Evolutionary conservation across 352 stramenopile species (phyloP).

Genomic region (Lagenidium giganteum): DNA sequence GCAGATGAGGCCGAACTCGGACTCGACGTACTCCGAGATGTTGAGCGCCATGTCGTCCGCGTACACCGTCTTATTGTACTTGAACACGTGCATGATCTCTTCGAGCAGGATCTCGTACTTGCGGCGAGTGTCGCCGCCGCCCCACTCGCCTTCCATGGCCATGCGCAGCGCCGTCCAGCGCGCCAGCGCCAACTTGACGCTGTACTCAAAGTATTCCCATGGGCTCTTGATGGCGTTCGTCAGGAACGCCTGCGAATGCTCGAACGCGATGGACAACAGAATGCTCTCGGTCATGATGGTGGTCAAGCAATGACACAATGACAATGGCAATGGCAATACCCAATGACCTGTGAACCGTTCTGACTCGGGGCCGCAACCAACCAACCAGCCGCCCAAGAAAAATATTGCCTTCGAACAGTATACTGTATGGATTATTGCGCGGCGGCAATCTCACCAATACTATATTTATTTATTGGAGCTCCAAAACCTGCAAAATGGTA

Average conservation of each 20-base stretch:
- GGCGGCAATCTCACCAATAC: no score
- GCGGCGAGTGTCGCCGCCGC: slow-evolving; percentile 66
- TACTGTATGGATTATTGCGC: no score
- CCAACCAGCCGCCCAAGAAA: no score
- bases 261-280: slow-evolving; percentile 41
- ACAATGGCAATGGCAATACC: no score
- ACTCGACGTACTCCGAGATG: slow-evolving; percentile 67
- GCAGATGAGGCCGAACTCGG: slow-evolving; percentile 71
- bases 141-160: slow-evolving; percentile 80
- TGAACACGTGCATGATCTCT: slow-evolving; percentile 75
- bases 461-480: no score
- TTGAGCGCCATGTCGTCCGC: slow-evolving; percentile 66
- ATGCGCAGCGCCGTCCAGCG: slow-evolving; percentile 83
- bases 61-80: slow-evolving; percentile 71
- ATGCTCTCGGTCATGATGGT: slow-evolving; percentile 45
- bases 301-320: slow-evolving; percentile 3
- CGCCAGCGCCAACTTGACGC: slow-evolving; percentile 67
- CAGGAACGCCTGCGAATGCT: slow-evolving; percentile 46
- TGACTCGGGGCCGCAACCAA: no score
- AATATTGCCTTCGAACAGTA: no score
- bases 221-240: slow-evolving; percentile 56
- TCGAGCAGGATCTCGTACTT: slow-evolving; percentile 83
- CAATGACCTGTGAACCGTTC: no score
- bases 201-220: slow-evolving; percentile 85
- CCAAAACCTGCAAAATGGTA: no score